A percentile compares a stretch with the other conserved stretches of the same genome.
Evolutionary conservation across 257 asterid species (phyloP).

Genomic region (Lycium barbarum): DNA sequence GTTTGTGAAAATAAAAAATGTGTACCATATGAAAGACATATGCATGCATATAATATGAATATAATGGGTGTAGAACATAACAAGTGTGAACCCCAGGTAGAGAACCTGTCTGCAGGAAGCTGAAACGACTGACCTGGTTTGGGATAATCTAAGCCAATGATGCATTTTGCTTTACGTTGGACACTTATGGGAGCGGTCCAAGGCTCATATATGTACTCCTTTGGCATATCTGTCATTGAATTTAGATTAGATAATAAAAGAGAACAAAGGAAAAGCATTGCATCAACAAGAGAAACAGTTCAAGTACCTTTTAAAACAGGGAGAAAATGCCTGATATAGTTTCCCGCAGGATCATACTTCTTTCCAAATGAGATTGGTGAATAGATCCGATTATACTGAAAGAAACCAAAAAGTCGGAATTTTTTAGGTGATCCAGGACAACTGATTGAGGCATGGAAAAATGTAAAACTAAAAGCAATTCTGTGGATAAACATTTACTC

Average conservation of each 20-base stretch:
- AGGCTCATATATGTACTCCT: constrained; percentile 95
- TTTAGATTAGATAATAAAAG: constrained; percentile 22
- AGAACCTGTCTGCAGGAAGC: not conserved
- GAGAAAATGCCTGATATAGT: constrained; percentile 83
- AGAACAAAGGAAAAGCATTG: not conserved
- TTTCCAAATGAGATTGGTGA: constrained; percentile 95
- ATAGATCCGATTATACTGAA: constrained; percentile 86
- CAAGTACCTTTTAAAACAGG: constrained; percentile 83
- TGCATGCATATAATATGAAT: not conserved
- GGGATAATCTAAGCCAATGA: constrained; percentile 91
- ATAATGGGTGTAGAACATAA: not conserved
- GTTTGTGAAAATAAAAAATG: not conserved
- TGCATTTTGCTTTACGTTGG: constrained; percentile 84
- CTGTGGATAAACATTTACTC: not conserved
- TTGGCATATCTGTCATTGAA: constrained; percentile 78
- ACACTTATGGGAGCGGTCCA: constrained; percentile 90
- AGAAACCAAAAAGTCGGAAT: not conserved
- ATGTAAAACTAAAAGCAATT: constrained; percentile 18
- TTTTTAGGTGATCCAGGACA: constrained; percentile 1
- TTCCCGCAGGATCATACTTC: constrained; percentile 87
- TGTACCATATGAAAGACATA: not conserved
- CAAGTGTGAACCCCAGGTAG: not conserved
- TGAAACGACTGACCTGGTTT: constrained; percentile 71
- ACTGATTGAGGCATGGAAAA: constrained; percentile 19
- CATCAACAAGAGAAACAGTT: constrained; percentile 20